Evolutionary conservation across 768 basidiomycete species (phyloP), one percentile per base, ranked within the genome.

Genomic region (Hydnum rufescens): DNA sequence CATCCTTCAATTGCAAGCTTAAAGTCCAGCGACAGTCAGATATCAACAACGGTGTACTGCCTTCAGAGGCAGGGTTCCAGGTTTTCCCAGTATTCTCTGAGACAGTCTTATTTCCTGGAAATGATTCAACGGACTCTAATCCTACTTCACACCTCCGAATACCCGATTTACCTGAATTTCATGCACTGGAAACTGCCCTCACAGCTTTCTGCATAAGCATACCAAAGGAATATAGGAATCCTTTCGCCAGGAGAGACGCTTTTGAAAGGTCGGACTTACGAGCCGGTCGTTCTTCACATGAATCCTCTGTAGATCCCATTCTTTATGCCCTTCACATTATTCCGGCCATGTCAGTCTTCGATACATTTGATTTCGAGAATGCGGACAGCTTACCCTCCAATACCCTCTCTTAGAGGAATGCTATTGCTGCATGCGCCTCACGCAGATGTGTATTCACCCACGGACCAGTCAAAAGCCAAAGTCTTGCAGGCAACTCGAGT

Each of bases 401-500:
- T 31, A n/a, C n/a, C 42, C 25, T 31, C 16, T 23, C n/a, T 3
- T 47, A 56, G 55, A 18, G 53, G 53, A 4, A 49, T 42, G 43
- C 36, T 56, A 18, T 13, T 47, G 13, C 32, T 56, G 4, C 55
- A 56, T 34, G 55, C 54, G 19, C 54, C 55, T 5, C 55, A 56
- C 42, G 55, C 54, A n/a, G 42, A 56, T 26, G 26, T 56, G 23
- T 26, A 22, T 42, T 56, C 55, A 18, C 32, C 53, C 1, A 49
- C 26, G 4, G 29, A 42, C 32, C 23, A 23, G 6, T 56, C 55
- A 3, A 23, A 42, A 26, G 8, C 36, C n/a, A 30, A 49, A 23
- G 42, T 56, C 39, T 30, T 56, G n/a, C 16, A 32, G 23, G 54
- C 54, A 4, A 46, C 54, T 4, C 42, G 55, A 23, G 13, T 48